Evolutionary conservation across 2,329 filamentous ascomycete species (phyloP).

Genomic region (Fusarium pininemorale): DNA sequence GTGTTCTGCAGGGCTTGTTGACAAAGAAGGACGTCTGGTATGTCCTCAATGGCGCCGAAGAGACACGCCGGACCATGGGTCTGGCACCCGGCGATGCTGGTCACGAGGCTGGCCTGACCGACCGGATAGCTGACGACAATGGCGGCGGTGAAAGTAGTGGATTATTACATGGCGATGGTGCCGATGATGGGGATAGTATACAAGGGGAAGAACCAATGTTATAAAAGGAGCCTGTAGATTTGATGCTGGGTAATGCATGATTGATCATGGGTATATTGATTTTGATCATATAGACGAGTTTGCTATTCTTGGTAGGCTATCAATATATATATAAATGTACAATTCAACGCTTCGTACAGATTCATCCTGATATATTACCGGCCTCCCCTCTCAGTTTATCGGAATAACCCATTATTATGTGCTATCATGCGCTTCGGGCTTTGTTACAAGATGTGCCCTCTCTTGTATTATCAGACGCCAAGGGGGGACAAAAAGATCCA

Average conservation of each 20-base stretch:
- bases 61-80: slow-evolving; percentile 58
- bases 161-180: slow-evolving; percentile 51
- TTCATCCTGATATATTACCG: neutral
- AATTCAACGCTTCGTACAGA: neutral
- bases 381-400: neutral
- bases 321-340: neutral
- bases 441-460: neutral
- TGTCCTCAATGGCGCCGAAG: slow-evolving; percentile 81
- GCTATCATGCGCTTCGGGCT: neutral
- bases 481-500: neutral
- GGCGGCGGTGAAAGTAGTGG: slow-evolving; percentile 54
- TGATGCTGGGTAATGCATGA: slow-evolving; percentile 3
- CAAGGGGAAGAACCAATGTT: slow-evolving; percentile 39
- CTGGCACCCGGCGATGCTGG: slow-evolving; percentile 26
- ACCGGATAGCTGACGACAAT: slow-evolving; percentile 45
- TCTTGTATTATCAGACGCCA: neutral
- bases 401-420: neutral
- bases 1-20: slow-evolving; percentile 82
- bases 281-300: neutral
- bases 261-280: neutral
- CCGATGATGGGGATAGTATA: slow-evolving; percentile 47
- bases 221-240: slow-evolving; percentile 20
- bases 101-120: slow-evolving; percentile 48
- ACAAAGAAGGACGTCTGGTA: slow-evolving; percentile 99
- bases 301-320: neutral